Evolutionary conservation across 2,329 filamentous ascomycete species (phyloP), one percentile per base, ranked within the genome.

Genomic region (Colletotrichum sp.): DNA sequence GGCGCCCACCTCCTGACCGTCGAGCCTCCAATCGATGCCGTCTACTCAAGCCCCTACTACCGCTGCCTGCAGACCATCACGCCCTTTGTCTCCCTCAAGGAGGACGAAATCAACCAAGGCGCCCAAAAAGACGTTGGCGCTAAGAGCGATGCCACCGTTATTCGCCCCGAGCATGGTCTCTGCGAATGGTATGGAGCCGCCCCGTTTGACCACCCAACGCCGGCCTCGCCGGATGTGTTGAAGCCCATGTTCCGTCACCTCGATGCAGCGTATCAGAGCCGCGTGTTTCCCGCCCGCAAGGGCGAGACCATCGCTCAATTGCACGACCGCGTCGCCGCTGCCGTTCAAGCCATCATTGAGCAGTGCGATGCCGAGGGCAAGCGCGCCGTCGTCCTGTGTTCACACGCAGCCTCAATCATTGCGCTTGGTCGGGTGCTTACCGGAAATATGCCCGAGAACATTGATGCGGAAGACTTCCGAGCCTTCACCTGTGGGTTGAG

Each of bases 131-230:
- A 63, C 72, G 72, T 67, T 30, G 71, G 67, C 60, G 59, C 75
- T 57, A 67, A 63, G 28, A 48, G 62, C 62, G 78, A 79, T 57
- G 78, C 82, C 30, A 79, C 84, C 72, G 84, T 81, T 52, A 89
- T 93, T 76, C 88, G 90, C 44, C 89, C 88, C 64, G 92, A 93
- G 79, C 85, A 87, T 72, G 91, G 91, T 15, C 80, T 93, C 52
- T 93, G 95, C 77, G 97, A 99, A 87, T 99, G 97, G 94, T 99
- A 97, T 83, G 97, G 97, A 30, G 89, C 92, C 64, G 95, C 96
- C 18, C 92, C 92, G 75, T 98, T 98, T 84, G 90, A 94, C 71
- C 97, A 99, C 81, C 97, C 97, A 1, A 89, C 90, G 18, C 95
- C 96, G 4, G 95, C 95, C 4, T 85, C 90, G 5, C 86, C 93